A percentile compares a stretch with the other conserved stretches of the same genome.
Evolutionary conservation across 768 basidiomycete genomes (phyloP).

Genomic region (Suillus discolor): DNA sequence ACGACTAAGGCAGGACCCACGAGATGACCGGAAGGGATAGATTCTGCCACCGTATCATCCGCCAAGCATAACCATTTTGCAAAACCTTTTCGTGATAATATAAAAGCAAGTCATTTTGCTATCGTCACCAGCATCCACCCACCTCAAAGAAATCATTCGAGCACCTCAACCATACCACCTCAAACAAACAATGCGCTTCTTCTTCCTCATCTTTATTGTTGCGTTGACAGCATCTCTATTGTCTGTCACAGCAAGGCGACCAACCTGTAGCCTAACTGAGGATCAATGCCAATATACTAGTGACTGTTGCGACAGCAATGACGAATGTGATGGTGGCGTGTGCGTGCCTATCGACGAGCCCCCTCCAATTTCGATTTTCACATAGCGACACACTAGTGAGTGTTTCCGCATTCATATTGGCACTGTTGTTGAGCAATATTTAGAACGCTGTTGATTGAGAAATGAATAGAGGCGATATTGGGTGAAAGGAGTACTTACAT

Average conservation of each 20-base stretch:
- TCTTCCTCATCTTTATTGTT: not conserved
- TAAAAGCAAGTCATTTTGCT: not conserved
- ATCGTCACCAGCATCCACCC: not conserved
- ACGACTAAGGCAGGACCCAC: too few relatives aligned
- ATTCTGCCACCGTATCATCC: not conserved
- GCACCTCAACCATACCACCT: not conserved
- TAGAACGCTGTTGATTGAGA: not conserved
- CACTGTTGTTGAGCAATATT: not conserved
- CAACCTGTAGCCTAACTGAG: not conserved
- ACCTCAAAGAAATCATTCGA: not conserved
- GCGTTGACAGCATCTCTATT: not conserved
- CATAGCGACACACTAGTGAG: not conserved
- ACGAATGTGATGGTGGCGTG: not conserved
- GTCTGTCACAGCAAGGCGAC: not conserved
- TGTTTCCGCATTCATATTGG: not conserved
- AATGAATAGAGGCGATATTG: not conserved
- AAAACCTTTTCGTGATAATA: not conserved
- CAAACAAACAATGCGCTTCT: not conserved
- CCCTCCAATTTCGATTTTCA: not conserved
- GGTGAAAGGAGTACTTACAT: not conserved
- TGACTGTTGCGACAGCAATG: not conserved
- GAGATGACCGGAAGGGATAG: too few relatives aligned
- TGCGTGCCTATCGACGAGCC: rapidly evolving
- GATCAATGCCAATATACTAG: not conserved
- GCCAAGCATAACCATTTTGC: not conserved